Evolutionary conservation across 768 basidiomycete genomes (phyloP).

Genomic region (Leccinum fibrillosum): DNA sequence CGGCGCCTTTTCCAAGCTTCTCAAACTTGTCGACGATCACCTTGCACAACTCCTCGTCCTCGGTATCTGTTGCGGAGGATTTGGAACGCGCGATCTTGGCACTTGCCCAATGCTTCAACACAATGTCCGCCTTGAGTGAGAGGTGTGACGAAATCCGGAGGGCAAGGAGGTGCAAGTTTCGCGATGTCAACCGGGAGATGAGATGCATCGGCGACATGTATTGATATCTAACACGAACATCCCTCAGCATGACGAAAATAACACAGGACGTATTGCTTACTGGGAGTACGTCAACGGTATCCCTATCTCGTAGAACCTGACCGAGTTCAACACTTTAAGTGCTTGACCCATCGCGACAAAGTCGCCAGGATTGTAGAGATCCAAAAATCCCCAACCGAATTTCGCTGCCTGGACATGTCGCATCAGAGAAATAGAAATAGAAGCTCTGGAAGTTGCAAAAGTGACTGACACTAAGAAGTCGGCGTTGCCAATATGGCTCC

Average conservation of each 20-base stretch:
- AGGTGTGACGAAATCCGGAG: slow-evolving; percentile 86
- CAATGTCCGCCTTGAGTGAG: slow-evolving; percentile 76
- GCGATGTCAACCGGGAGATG: slow-evolving; percentile 76
- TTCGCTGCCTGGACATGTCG: slow-evolving; percentile 73
- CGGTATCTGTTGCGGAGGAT: slow-evolving; percentile 54
- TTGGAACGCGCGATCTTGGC: slow-evolving; percentile 82
- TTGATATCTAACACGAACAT: slow-evolving; percentile 56
- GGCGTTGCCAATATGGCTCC: slow-evolving; percentile 87
- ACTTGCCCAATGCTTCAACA: slow-evolving; percentile 94
- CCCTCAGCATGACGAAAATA: slow-evolving; percentile 2
- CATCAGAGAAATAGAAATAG: not conserved
- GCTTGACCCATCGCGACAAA: slow-evolving; percentile 92
- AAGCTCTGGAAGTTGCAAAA: not conserved
- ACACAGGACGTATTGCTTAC: slow-evolving; percentile 42
- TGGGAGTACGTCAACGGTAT: slow-evolving; percentile 90
- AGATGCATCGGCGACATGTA: slow-evolving; percentile 78
- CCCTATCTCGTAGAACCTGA: slow-evolving; percentile 88
- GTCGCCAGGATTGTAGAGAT: slow-evolving; percentile 88
- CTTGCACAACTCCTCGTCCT: slow-evolving; percentile 76
- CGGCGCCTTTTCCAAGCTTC: slow-evolving; percentile 69
- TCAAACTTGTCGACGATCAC: slow-evolving; percentile 90
- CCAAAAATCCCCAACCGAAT: slow-evolving; percentile 91
- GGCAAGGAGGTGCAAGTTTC: slow-evolving; percentile 89
- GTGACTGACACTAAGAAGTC: slow-evolving; percentile 67
- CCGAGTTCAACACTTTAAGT: slow-evolving; percentile 91